phyloP scores from a whole-genome alignment of 768 basidiomycete genomes.

The Boletus reticuloceps region DNA sequence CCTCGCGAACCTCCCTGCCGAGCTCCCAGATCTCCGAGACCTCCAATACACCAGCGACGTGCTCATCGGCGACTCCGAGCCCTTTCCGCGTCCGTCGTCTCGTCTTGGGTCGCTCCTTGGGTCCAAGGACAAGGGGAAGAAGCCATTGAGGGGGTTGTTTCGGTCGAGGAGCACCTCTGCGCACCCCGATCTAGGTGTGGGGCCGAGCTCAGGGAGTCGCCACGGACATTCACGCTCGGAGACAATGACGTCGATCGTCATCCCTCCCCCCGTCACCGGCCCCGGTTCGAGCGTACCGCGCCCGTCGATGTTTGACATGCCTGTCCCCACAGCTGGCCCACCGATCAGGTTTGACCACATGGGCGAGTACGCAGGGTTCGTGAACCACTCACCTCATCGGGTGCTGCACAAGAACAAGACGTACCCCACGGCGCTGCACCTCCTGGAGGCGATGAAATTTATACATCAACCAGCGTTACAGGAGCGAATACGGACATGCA shows the following conservation, averaged over 20 bases:
- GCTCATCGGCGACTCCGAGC: conserved; percentile 9
- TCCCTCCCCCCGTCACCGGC: conserved; percentile 12
- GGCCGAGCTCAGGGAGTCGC: conserved; percentile 13
- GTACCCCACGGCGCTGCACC: conserved; percentile 71
- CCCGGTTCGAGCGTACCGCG: neutral
- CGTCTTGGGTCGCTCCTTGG: conserved; percentile 23
- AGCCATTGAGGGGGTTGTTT: conserved; percentile 41
- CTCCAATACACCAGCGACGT: neutral
- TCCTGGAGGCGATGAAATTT: conserved; percentile 77
- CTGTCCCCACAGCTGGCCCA: conserved; percentile 17
- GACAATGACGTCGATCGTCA: conserved; percentile 22
- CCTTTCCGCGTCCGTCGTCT: conserved; percentile 19
- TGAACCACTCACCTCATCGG: conserved; percentile 65
- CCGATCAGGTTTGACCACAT: conserved; percentile 44
- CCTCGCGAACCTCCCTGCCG: conserved; percentile 47
- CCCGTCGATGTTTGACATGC: neutral
- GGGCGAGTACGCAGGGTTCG: conserved; percentile 44
- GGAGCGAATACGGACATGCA: conserved; percentile 50
- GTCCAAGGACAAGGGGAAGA: conserved; percentile 34
- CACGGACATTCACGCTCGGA: conserved; percentile 16
- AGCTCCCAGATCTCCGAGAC: conserved; percentile 26
- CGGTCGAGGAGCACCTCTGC: conserved; percentile 39
- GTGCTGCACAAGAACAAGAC: conserved; percentile 51
- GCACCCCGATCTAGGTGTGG: conserved; percentile 8
- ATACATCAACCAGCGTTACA: conserved; percentile 50